Base-by-base conservation (phyloP, 257 asterid species). In the Galeopsis tetrahit region DNA sequence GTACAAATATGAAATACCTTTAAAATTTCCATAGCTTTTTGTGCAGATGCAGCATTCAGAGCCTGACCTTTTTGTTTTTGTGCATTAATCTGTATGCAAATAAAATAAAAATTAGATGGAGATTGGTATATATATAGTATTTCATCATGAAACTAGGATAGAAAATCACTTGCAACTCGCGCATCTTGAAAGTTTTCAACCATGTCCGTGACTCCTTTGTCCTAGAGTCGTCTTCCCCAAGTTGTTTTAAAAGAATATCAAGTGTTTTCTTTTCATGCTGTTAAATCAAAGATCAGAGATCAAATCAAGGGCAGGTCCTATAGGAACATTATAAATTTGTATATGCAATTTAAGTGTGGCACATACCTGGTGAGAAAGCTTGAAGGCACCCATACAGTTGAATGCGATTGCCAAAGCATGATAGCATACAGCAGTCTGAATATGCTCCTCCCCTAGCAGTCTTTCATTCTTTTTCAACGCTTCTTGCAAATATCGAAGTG, bases 351-450 rank as follows among this genome's bases (percentile, higher is more conserved):
- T 40, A 21, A 56, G 15, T 61, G 10, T 46, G 62, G 75, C 5
- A 65, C 78, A 66, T 82, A 79, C 98, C 96, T 90, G 96, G 83
- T 85, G 85, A 46, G 98, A 88, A 39, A 92, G 94, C 86, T 88
- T 92, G 87, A 78, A 90, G 35, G 90, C 91, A 58, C 94, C 94
- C 91, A 92, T 90, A 63, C 87, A 88, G 77, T 92, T 90, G 68
- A 84, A 90, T 13, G 96, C 96, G 72, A 92, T 92, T 34, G 98
- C 97, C 78, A 92, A 69, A 72, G 98, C 96, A 85, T 92, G 98
- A 82, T 90, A 88, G 82, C 98, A 92, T 31, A 90, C 94, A 15
- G 98, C 98, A 68, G 98, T 92, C 79, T 90, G 98, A 84, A 90
- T 90, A 71, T 92, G 97, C 70, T 85, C 96, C 81, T 84, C 90